Evolutionary conservation across 164 flowering plant species (phyloP).

Genomic region (Berberis vulgaris): DNA sequence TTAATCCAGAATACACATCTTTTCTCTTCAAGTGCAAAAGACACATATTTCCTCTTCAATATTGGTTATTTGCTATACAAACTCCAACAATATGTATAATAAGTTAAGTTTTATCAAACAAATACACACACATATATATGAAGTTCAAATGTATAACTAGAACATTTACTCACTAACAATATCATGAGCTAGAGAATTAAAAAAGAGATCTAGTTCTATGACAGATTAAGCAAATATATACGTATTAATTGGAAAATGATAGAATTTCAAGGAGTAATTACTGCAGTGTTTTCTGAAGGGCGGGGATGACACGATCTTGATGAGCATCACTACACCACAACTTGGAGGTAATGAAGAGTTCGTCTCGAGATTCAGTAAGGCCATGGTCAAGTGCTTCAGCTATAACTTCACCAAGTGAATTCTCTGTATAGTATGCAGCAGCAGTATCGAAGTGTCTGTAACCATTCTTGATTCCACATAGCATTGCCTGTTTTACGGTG

Average conservation of each 20-base stretch:
- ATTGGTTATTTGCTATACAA: too few species aligned
- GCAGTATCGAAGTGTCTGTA: slow-evolving; percentile 27
- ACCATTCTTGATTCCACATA: slow-evolving; percentile 19
- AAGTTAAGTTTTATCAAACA: too few species aligned
- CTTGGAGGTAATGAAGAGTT: slow-evolving; percentile 28
- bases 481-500: slow-evolving; percentile 1
- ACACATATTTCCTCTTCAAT: too few species aligned
- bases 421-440: slow-evolving; percentile 11
- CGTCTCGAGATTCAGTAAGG: slow-evolving; percentile 16
- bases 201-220: too few species aligned
- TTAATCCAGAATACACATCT: too few species aligned
- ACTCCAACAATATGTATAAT: too few species aligned
- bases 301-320: slow-evolving; percentile 20
- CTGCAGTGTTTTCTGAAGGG: slow-evolving; percentile 22
- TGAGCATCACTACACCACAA: slow-evolving; percentile 21
- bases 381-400: slow-evolving; percentile 23
- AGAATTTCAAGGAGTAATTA: not conserved
- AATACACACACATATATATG: too few species aligned
- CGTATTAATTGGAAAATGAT: not conserved
- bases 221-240: not conserved
- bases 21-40: too few species aligned
- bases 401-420: slow-evolving; percentile 23
- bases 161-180: not conserved
- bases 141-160: not conserved
- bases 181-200: not conserved